phyloP scores from a whole-genome alignment of 1,284 basidiomycete species.

The Ceratobasidium sp. region DNA sequence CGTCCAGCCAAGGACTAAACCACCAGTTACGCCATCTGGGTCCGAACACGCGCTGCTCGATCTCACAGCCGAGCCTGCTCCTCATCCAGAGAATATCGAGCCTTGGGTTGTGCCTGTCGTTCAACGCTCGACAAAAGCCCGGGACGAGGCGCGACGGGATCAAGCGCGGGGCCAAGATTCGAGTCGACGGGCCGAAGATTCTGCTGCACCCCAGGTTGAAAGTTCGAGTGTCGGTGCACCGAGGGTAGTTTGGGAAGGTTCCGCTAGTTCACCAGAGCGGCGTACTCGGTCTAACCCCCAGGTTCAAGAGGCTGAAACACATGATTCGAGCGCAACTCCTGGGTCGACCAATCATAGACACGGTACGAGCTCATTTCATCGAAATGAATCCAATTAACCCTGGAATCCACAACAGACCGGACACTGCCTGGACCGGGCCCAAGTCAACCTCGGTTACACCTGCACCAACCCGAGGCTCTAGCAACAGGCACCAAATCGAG shows the following conservation, averaged over 20 bases:
- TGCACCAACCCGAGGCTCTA: no score
- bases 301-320: no score
- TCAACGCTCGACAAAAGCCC: not conserved
- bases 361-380: no score
- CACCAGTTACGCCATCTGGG: not conserved
- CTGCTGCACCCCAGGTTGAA: no score
- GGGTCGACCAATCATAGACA: no score
- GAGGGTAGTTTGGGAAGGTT: no score
- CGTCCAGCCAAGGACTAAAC: not conserved
- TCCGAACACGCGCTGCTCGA: conserved; percentile 24
- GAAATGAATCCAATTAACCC: no score
- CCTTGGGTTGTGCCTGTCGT: conserved; percentile 16
- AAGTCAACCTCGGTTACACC: not conserved
- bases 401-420: no score
- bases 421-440: not conserved
- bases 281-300: no score
- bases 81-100: conserved; percentile 28
- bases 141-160: not conserved
- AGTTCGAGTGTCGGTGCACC: not conserved
- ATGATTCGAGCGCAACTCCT: no score
- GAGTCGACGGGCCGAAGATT: not conserved
- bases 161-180: not conserved
- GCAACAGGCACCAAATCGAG: not conserved
- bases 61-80: conserved; percentile 14
- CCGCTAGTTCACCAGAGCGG: no score